phyloP scores from a whole-genome alignment of 306 rosid genomes.

The Fragaria vesca region DNA sequence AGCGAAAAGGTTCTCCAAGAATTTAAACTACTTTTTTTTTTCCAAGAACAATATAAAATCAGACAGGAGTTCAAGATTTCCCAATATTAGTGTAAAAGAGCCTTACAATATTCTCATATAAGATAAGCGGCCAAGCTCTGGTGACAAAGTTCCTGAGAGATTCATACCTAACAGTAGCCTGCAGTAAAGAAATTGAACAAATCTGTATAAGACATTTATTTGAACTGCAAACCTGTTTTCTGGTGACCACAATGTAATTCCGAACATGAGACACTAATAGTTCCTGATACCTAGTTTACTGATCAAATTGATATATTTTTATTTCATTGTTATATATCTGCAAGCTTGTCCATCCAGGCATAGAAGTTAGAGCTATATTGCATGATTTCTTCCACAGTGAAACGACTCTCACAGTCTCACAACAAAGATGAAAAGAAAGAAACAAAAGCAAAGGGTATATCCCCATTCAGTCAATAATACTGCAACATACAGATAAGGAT shows the following conservation, averaged over 20 bases:
- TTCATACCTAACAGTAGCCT: conserved; percentile 69
- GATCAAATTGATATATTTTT: conserved; percentile 9
- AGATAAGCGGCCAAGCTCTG: conserved; percentile 65
- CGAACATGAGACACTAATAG: neutral
- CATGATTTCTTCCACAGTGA: conserved; percentile 1
- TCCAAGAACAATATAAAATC: neutral
- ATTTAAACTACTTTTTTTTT: neutral
- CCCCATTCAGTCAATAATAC: neutral
- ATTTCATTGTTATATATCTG: neutral
- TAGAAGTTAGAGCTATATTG: neutral
- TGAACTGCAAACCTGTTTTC: conserved; percentile 12
- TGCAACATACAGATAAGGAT: conserved; percentile 21
- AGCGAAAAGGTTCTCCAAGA: neutral
- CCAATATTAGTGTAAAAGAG: neutral
- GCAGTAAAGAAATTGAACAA: conserved; percentile 27
- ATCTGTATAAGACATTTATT: conserved; percentile 12
- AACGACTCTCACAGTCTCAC: neutral
- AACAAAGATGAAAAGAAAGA: neutral
- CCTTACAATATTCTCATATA: conserved; percentile 69
- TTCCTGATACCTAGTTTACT: conserved; percentile 3
- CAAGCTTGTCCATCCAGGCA: neutral
- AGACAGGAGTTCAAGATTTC: neutral
- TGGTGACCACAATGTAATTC: neutral
- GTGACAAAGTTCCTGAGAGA: conserved; percentile 68
- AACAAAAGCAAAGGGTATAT: conserved; percentile 2